Evolutionary conservation across 257 asterid species (phyloP), one percentile per base, ranked within the genome.

Genomic region (Handroanthus guayacan): DNA sequence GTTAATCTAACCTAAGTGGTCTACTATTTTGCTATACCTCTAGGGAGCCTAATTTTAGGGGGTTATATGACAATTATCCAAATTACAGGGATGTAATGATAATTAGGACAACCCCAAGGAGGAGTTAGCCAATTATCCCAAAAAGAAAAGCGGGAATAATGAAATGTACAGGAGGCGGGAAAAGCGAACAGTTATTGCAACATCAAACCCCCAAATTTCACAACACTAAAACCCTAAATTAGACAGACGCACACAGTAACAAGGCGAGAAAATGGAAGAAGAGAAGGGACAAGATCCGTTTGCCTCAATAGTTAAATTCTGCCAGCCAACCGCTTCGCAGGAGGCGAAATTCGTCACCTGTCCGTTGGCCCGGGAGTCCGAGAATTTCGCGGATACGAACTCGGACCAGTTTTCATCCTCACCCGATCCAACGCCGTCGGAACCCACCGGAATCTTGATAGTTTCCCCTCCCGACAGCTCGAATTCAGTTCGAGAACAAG

Each of bases 321-420:
- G 88, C 83, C 6, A 44, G 7, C 80, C 82, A 45, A 62, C 74
- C 37, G 14, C 82, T 43, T 78, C 80, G 54, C 82, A 75, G 86
- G 78, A 79, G 77, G 84, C 70, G 47, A 75, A 75, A 62, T 63
- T 84, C 60, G 75, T 18, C 10, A 75, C 38, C 54, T 84, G 82
- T 67, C 82, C 85, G 3, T 31, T 82, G 3, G 78, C 61, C 57
- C 78, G 84, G 4, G 82, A 82, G 56, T 84, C 79, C 67, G 85
- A 82, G 48, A 55, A n/a, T 3, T 74, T 75, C 36, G 37, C 56
- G 57, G 79, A 56, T 1, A 39, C 81, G 16, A 51, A 34, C 25
- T 60, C 80, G 12, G 69, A 25, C 44, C 73, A 74, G 20, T 36
- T 47, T 13, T 55, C 76, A 8, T 60, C 79, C n/a, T 57, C 78